phyloP scores from a whole-genome alignment of 73 alveolate genomes.

The Effrenium voratum region DNA sequence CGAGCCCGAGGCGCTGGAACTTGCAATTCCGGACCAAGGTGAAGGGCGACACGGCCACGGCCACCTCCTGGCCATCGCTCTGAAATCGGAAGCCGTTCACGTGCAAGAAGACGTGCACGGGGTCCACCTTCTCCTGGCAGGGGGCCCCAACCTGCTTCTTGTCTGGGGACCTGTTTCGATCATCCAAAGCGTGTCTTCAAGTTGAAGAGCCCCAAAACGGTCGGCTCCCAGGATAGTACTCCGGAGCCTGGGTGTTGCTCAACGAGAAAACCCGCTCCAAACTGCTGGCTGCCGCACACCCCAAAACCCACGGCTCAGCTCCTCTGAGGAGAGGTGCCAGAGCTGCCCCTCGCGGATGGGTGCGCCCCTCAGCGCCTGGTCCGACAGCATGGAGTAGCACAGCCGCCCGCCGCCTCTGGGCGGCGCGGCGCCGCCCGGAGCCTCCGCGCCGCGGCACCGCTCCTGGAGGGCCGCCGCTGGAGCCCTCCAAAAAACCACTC shows the following conservation, averaged over 20 bases:
- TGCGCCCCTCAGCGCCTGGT: constrained; percentile 66
- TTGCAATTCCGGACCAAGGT: constrained; percentile 92
- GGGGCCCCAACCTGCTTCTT: too few species aligned
- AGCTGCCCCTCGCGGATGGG: constrained; percentile 91
- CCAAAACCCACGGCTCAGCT: not conserved
- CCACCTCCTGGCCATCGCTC: constrained; percentile 77
- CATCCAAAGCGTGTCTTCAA: too few species aligned
- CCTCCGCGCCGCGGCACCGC: too few species aligned
- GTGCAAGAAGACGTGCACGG: constrained; percentile 39
- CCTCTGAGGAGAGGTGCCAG: constrained; percentile 91
- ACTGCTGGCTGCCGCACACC: too few species aligned
- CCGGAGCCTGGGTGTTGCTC: too few species aligned
- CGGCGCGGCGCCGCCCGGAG: too few species aligned
- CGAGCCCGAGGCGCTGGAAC: constrained; percentile 42
- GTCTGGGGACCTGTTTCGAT: too few species aligned
- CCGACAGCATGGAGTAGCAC: constrained; percentile 64
- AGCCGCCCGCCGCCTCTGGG: constrained; percentile 1
- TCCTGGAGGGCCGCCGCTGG: too few species aligned
- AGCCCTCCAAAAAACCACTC: too few species aligned
- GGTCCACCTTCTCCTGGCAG: constrained; percentile 44
- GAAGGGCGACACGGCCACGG: constrained; percentile 85
- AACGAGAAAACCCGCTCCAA: too few species aligned
- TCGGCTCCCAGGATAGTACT: too few species aligned
- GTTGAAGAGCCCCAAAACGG: too few species aligned
- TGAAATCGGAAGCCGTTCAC: constrained; percentile 63